These are phyloP conservation scores for Acanthamoeba lenticulata DNA, from an alignment of 208 protist species.

Conservation along the genomic window DNA sequence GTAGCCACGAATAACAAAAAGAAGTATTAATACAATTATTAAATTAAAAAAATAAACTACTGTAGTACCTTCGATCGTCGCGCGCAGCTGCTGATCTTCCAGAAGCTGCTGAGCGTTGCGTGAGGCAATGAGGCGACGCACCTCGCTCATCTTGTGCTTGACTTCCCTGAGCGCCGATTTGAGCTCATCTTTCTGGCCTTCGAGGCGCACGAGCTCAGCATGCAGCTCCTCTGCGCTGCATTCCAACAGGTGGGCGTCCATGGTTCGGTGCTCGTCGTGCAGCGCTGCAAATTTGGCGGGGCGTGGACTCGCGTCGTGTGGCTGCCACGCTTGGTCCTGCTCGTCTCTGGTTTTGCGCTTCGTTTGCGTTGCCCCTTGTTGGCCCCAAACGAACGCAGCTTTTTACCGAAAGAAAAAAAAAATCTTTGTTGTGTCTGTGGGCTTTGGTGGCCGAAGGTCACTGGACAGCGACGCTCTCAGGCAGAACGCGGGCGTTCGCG, in stretches of 20 bases:
- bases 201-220: background rate
- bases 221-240: background rate
- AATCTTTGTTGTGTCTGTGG: too few species aligned
- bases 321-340: background rate
- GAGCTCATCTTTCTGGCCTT: background rate
- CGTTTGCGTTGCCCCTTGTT: too few species aligned
- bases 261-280: background rate
- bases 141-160: constrained; percentile 19
- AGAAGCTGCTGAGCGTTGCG: too few species aligned
- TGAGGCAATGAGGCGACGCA: background rate
- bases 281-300: background rate
- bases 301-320: background rate
- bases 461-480: background rate
- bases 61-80: too few species aligned
- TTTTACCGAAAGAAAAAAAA: too few species aligned
- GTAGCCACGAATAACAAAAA: too few species aligned
- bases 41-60: too few species aligned
- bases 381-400: too few species aligned
- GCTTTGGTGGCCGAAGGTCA: too few species aligned
- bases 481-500: background rate
- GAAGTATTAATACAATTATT: too few species aligned
- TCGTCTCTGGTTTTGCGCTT: too few species aligned
- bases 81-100: too few species aligned
- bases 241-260: background rate
- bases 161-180: background rate